Evolutionary conservation across 1,139 yeast genomes (phyloP).

Genomic region (Candida sanyaensis): DNA sequence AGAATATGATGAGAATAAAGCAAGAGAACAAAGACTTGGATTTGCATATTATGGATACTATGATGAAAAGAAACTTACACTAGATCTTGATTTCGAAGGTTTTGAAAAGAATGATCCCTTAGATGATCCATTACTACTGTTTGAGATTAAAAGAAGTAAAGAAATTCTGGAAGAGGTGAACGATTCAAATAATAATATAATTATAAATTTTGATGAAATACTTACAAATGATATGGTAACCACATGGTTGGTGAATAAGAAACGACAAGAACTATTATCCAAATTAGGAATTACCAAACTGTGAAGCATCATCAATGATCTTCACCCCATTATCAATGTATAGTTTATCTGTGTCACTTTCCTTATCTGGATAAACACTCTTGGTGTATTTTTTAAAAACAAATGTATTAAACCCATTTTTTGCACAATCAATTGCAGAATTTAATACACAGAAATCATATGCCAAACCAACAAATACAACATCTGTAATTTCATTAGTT

Average conservation of each 20-base stretch:
- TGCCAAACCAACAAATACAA: conserved; percentile 80
- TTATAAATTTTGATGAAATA: conserved; percentile 16
- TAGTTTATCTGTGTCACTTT: conserved; percentile 26
- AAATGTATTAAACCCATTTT: conserved; percentile 60
- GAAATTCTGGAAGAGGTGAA: not conserved
- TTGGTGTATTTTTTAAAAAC: conserved; percentile 56
- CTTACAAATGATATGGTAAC: conserved; percentile 47
- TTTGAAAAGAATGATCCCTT: conserved; percentile 21
- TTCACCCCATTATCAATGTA: conserved; percentile 31
- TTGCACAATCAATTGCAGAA: conserved; percentile 70
- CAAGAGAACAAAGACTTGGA: conserved; percentile 18
- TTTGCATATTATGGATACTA: conserved; percentile 49
- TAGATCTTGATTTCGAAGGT: conserved; percentile 2
- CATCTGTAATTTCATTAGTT: conserved; percentile 51
- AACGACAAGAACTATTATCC: conserved; percentile 43
- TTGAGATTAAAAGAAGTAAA: conserved; percentile 23
- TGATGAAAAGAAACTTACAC: conserved; percentile 23
- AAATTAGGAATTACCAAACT: conserved; percentile 21
- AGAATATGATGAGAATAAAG: conserved; percentile 20
- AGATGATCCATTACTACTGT: conserved; percentile 17
- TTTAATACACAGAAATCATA: conserved; percentile 81
- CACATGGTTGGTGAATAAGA: conserved; percentile 46
- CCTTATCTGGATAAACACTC: conserved; percentile 37
- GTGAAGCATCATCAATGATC: conserved; percentile 16
- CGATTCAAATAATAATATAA: not conserved